Conservation (phyloP, 2,329 filamentous ascomycete genomes). For the Fragosphaeria purpurea region DNA sequence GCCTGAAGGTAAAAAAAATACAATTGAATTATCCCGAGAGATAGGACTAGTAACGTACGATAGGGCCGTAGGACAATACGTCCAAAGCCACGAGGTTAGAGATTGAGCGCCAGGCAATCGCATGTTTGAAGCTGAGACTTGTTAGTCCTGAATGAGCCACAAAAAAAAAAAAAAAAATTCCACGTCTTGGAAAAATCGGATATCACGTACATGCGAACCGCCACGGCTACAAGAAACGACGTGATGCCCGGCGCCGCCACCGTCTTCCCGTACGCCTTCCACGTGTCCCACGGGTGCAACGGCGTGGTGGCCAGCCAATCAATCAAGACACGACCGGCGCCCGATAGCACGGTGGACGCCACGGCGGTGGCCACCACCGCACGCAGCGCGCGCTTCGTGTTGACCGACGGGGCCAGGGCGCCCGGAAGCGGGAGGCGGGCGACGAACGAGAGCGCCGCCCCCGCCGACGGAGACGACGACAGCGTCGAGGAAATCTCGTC, state of each 20-base stretch:
- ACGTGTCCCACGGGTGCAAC: conserved; percentile 1
- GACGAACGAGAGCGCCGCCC: no score
- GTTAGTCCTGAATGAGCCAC: no score
- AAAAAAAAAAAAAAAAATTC: no score
- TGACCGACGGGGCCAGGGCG: conserved; percentile 3
- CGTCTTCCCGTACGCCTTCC: not conserved
- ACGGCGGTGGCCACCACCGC: conserved; percentile 1
- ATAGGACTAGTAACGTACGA: conserved; percentile 33
- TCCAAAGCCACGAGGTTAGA: conserved; percentile 57
- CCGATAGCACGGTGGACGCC: not conserved
- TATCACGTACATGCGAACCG: conserved; percentile 4
- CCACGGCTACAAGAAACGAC: not conserved
- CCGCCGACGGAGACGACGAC: not conserved
- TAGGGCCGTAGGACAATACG: conserved; percentile 64
- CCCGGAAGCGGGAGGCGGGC: conserved; percentile 5
- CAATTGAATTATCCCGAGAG: no score
- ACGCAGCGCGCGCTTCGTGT: not conserved
- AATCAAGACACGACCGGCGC: not conserved
- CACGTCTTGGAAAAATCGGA: no score
- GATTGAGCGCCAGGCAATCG: conserved; percentile 58
- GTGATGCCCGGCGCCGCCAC: not conserved
- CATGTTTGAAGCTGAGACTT: conserved; percentile 51
- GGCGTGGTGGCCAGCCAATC: not conserved
- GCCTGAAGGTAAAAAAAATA: conserved; percentile 1
- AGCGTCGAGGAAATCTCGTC: not conserved